Percentiles rank a stretch among this genome's conserved stretches.
Evolutionary conservation across 225 moss, liverwort and hornwort genomes (phyloP).

Genomic region (Ulota crispa): DNA sequence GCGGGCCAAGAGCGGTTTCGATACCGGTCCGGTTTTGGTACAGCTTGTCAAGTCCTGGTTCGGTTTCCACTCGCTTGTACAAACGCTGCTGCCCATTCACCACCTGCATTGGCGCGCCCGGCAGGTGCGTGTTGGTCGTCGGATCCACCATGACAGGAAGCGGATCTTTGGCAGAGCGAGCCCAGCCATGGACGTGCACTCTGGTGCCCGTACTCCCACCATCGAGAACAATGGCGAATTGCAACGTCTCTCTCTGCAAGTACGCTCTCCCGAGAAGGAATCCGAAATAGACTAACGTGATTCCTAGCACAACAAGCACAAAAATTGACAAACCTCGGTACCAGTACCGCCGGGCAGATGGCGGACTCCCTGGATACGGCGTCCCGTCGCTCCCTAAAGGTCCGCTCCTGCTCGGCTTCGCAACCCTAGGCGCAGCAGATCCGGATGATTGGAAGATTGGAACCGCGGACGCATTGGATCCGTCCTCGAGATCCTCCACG

Average conservation of each 20-base stretch:
- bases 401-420: slow-evolving; percentile 53
- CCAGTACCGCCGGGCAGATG: slow-evolving; percentile 42
- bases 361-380: slow-evolving; percentile 36
- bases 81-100: slow-evolving; percentile 65
- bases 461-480: neutral
- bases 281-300: slow-evolving; percentile 56
- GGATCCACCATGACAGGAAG: slow-evolving; percentile 90
- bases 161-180: slow-evolving; percentile 64
- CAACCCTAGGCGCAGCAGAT: slow-evolving; percentile 26
- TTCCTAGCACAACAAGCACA: slow-evolving; percentile 37
- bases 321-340: slow-evolving; percentile 52
- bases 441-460: slow-evolving; percentile 1
- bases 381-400: slow-evolving; percentile 45
- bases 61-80: slow-evolving; percentile 96
- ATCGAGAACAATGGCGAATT: slow-evolving; percentile 92
- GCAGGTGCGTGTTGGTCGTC: slow-evolving; percentile 42
- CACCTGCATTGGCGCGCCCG: slow-evolving; percentile 55
- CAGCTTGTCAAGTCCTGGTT: slow-evolving; percentile 86
- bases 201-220: slow-evolving; percentile 94
- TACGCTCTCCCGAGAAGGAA: slow-evolving; percentile 58
- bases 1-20: slow-evolving; percentile 59
- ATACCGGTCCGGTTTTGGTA: slow-evolving; percentile 75
- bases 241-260: slow-evolving; percentile 50
- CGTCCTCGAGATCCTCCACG: slow-evolving; percentile 23
- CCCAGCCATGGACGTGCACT: slow-evolving; percentile 95